Evolutionary conservation across 1,139 yeast genomes (phyloP), one percentile per base, ranked within the genome.

Genomic region (Geotrichum citri-aurantii): DNA sequence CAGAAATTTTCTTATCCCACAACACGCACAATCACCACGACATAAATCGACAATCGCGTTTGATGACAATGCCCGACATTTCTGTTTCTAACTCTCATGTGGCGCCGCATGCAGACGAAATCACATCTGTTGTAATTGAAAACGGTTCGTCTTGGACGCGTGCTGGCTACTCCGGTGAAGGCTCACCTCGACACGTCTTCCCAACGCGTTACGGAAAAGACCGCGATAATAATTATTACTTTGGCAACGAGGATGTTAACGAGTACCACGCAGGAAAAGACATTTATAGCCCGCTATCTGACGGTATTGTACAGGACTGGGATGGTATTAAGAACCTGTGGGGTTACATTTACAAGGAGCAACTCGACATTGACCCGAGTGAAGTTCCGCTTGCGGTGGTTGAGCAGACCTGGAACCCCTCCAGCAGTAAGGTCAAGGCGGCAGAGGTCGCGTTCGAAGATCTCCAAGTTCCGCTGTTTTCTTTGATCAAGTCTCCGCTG

Each of bases 151-250:
- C 81, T 62, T 76, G 82, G 62, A 91, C 97, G 10, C 83, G 95
- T 60, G 84, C 88, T 31, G 99, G 99, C 1, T 90, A 83, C 69
- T 93, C 98, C 2, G 99, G 99, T 19, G 95, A 92, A 63, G 96
- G 90, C 68, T 79, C 82, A 61, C 99, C 99, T 14, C 83, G 86
- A 62, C 76, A 85, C 11, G 81, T 86, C 29, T 74, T 86, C 8
- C 92, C 97, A 2, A 88, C 97, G 1, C 71, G 65, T 23, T 77
- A 75, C 62, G 77, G 73, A 51, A 66, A 67, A 52, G 65, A 62
- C 54, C 64, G 37, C n/a, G 64, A 63, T 29, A 59, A 56, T 27
- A 59, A 62, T 40, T 62, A 63, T 52, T 62, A 62, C 51, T 71
- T 71, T 60, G 77, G 73, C 49, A 75, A 74, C 58, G 71, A 69